A percentile compares a stretch with the other conserved stretches of the same genome.
These are phyloP conservation scores for Vitis vinifera DNA, from an alignment of 164 flowering plant species.

Conservation along the genomic window DNA sequence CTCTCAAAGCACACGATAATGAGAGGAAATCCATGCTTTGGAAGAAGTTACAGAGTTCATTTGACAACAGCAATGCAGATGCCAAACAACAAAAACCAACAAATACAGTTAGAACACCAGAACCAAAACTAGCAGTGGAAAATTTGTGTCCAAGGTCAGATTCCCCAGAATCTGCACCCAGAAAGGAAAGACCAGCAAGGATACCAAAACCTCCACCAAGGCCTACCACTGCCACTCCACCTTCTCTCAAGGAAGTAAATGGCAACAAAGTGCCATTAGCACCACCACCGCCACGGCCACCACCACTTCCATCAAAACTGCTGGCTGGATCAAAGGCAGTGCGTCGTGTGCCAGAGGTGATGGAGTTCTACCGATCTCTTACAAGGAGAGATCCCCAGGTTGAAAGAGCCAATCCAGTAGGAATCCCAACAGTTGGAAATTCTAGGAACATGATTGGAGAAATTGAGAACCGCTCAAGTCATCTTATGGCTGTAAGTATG, in stretches of 20 bases:
- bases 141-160: slow-evolving; percentile 12
- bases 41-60: slow-evolving; percentile 51
- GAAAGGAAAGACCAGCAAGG: slow-evolving; percentile 20
- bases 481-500: slow-evolving; percentile 65
- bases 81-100: slow-evolving; percentile 26
- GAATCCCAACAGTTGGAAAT: slow-evolving; percentile 22
- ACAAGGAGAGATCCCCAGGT: slow-evolving; percentile 44
- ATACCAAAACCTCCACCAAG: slow-evolving; percentile 43
- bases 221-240: slow-evolving; percentile 17
- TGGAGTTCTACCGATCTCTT: slow-evolving; percentile 63
- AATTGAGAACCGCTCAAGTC: slow-evolving; percentile 73
- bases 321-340: slow-evolving; percentile 36
- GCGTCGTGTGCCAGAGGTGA: slow-evolving; percentile 70
- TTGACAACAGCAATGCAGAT: slow-evolving; percentile 20
- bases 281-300: slow-evolving; percentile 59
- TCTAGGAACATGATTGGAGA: slow-evolving; percentile 80
- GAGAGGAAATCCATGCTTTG: slow-evolving; percentile 53
- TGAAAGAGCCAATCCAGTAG: slow-evolving; percentile 32
- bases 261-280: slow-evolving; percentile 19
- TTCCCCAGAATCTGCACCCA: slow-evolving; percentile 12
- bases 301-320: slow-evolving; percentile 50
- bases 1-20: slow-evolving; percentile 46
- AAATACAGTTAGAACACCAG: slow-evolving; percentile 13
- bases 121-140: slow-evolving; percentile 14
- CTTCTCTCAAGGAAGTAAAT: slow-evolving; percentile 18